Base-by-base conservation (phyloP, 805 yeast species). In the Ascoidea rubescens region DNA sequence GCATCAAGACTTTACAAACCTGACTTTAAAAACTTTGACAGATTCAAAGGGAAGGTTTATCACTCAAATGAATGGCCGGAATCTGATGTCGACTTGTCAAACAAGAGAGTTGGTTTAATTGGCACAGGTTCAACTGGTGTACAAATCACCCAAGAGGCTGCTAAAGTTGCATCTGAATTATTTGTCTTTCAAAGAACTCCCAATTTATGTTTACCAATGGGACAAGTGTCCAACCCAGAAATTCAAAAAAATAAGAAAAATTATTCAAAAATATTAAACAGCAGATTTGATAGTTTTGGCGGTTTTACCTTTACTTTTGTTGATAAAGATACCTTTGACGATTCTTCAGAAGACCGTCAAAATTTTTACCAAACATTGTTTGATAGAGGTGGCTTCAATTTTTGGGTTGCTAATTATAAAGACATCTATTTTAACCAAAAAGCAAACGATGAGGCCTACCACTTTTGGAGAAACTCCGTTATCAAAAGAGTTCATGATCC, bases 111-210 rank as follows among this genome's bases (percentile, higher is more conserved):
- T 50, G 60, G 53, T 31, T 48, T 58, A 1, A 52, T 58, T 31
- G 60, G 64, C 7, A 61, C 58, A 28, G 64, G 65, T 28, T 53
- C 65, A 5, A 58, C 64, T 8, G 64, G 64, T 16, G 56, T 57
- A 44, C 59, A 58, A 49, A 51, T 58, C 45, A 50, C 55, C 17
- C 60, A 58, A 51, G 58, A 57, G 43, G 50, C 56, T 46, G 59
- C 57, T 7, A 49, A 49, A 16, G 51, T 48, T 16, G 58, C 55
- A 21, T 48, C 50, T 21, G 55, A 52, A 31, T 48, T 57, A 43
- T 48, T 33, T 7, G 57, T 58, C n/a, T 57, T 56, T 44, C 60
- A 57, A 48, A 52, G 61, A 50, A 57, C 60, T 32, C 59, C 59
- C 17, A 58, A 58, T 52, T 49, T 53, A 8, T 52, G 53, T 43